Evolutionary conservation across 1,284 basidiomycete genomes (phyloP).

Genomic region (Peniophora sp.): DNA sequence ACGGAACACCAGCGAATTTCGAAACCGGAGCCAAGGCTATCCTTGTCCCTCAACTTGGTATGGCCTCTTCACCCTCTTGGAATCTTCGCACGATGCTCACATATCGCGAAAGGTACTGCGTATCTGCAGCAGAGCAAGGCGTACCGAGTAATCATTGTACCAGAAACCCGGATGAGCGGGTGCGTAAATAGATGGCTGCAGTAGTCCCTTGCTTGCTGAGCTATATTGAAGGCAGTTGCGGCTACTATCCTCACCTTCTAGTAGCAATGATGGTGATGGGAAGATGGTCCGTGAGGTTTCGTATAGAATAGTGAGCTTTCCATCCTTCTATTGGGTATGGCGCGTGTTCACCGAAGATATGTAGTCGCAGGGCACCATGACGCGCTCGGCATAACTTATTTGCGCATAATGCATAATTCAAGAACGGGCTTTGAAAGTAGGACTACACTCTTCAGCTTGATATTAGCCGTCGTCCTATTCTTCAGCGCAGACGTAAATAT

Average conservation of each 20-base stretch:
- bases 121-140: slow-evolving; percentile 26
- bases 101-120: slow-evolving; percentile 14
- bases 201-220: slow-evolving; percentile 1
- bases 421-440: no score
- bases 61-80: slow-evolving; percentile 6
- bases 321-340: no score
- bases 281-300: no score
- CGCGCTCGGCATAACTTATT: no score
- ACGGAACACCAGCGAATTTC: slow-evolving; percentile 55
- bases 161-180: slow-evolving; percentile 27
- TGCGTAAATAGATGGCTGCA: slow-evolving; percentile 12
- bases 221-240: slow-evolving; percentile 4
- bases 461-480: no score
- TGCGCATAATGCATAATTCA: no score
- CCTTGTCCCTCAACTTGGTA: slow-evolving; percentile 59
- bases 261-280: no score
- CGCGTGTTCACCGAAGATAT: no score
- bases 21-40: slow-evolving; percentile 53
- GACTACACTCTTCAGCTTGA: no score
- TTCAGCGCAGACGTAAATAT: slow-evolving; percentile 1
- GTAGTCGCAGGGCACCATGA: no score
- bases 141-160: slow-evolving; percentile 28
- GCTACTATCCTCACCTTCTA: slow-evolving; percentile 12
- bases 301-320: no score
- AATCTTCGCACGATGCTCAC: not conserved